Evolutionary conservation across 2,329 filamentous ascomycete genomes (phyloP).

Genomic region (Leptographium procerum): DNA sequence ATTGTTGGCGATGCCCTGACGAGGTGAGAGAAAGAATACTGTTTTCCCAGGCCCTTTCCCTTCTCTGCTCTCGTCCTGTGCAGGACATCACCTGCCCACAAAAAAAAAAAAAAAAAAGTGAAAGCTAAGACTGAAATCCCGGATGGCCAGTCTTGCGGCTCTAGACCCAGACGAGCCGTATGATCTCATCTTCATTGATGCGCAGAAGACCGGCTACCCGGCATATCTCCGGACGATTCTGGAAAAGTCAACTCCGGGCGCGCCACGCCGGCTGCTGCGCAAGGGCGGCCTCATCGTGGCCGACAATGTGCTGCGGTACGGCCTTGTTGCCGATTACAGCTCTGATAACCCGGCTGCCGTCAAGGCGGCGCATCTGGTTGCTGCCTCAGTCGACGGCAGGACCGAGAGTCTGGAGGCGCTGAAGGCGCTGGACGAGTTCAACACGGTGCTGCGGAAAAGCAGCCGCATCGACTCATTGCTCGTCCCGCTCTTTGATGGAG

Average conservation of each 20-base stretch:
- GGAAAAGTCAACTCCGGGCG: constrained; percentile 27
- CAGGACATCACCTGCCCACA: too few relatives aligned
- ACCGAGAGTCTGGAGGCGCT: constrained; percentile 10
- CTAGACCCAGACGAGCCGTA: constrained; percentile 30
- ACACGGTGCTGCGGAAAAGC: constrained; percentile 19
- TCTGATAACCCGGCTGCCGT: constrained; percentile 18
- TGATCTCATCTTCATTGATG: constrained; percentile 43
- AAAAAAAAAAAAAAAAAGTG: too few relatives aligned
- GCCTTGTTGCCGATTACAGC: constrained; percentile 31
- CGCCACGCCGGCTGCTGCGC: constrained; percentile 29
- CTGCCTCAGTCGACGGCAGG: neutral
- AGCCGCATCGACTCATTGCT: constrained; percentile 24
- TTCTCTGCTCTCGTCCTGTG: neutral
- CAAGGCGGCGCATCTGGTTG: constrained; percentile 4
- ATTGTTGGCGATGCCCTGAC: constrained; percentile 33
- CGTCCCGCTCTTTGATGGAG: constrained; percentile 27
- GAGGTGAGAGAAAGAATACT: too few relatives aligned
- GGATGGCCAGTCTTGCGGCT: constrained; percentile 17
- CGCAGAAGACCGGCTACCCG: constrained; percentile 40
- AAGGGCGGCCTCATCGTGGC: constrained; percentile 39
- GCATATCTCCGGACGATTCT: constrained; percentile 35
- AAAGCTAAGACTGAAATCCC: neutral
- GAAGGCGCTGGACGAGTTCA: constrained; percentile 21
- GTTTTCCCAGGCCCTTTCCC: too few relatives aligned
- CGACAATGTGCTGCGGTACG: constrained; percentile 41